A percentile compares a stretch with the other conserved stretches of the same genome.
Evolutionary conservation across 768 basidiomycete species (phyloP).

Genomic region (Gautieria morchelliformis): DNA sequence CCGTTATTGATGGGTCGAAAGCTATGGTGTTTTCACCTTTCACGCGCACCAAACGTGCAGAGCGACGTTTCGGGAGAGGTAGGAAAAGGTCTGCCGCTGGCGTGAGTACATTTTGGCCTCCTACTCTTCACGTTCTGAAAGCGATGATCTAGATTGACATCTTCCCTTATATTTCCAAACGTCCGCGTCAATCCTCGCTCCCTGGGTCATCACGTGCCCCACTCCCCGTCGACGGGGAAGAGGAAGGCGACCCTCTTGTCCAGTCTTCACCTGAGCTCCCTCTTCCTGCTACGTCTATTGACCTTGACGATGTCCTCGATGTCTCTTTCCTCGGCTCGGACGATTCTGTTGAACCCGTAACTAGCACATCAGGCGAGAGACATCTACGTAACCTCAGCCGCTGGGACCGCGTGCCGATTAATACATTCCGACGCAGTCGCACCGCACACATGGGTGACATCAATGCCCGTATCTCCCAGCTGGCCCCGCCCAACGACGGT

Average conservation of each 20-base stretch:
- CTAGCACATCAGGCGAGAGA: conserved; percentile 24
- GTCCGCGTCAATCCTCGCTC: conserved; percentile 10
- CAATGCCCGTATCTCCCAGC: background rate
- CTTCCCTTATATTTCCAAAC: conserved; percentile 1
- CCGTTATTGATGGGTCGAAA: conserved; percentile 5
- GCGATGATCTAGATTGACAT: conserved; percentile 3
- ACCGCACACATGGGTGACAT: background rate
- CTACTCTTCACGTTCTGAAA: background rate
- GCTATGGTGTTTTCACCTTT: conserved; percentile 7
- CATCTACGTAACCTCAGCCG: conserved; percentile 45
- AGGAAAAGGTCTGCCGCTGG: conserved; percentile 7
- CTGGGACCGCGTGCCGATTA: conserved; percentile 69
- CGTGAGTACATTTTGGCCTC: background rate
- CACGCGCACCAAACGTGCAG: background rate
- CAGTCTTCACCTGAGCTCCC: conserved; percentile 26
- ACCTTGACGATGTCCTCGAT: conserved; percentile 71
- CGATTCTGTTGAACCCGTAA: conserved; percentile 18
- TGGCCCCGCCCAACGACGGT: conserved; percentile 14
- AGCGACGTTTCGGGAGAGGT: background rate
- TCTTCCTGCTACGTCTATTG: conserved; percentile 41
- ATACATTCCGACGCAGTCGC: conserved; percentile 60
- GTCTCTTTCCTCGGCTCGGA: conserved; percentile 60
- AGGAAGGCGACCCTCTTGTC: conserved; percentile 10
- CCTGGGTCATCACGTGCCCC: background rate
- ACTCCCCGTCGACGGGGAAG: conserved; percentile 16